phyloP scores from a whole-genome alignment of 352 stramenopile genomes.

The Globisporangium solare region DNA sequence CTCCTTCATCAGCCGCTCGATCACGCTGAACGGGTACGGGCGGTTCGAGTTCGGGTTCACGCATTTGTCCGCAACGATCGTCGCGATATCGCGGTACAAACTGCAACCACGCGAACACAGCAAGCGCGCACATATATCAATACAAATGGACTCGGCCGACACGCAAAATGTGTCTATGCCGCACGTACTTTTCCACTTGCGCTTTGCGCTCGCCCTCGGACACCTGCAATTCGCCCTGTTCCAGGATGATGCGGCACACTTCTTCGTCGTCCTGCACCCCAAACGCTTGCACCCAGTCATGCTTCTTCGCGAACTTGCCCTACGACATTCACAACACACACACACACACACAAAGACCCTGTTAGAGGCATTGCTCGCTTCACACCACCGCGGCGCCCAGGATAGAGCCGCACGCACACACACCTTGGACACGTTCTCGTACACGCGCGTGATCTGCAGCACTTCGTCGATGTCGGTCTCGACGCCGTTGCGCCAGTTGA shows the following conservation, averaged over 20 bases:
- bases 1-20: constrained; percentile 96
- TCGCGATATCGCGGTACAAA: constrained; percentile 93
- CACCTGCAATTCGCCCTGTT: constrained; percentile 96
- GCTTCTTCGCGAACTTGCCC: constrained; percentile 94
- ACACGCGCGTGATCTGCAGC: constrained; percentile 96
- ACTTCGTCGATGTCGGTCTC: constrained; percentile 98
- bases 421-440: constrained; percentile 96
- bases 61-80: constrained; percentile 96
- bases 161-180: too few species aligned
- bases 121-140: not conserved
- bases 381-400: not conserved
- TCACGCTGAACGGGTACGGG: constrained; percentile 95
- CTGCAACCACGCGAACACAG: constrained; percentile 24
- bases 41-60: constrained; percentile 94
- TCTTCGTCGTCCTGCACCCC: constrained; percentile 89
- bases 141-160: too few species aligned
- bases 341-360: not conserved
- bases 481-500: constrained; percentile 97
- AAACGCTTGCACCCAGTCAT: constrained; percentile 94
- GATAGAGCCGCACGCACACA: not conserved
- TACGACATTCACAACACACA: constrained; percentile 19
- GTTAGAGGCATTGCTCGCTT: not conserved
- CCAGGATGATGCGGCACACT: constrained; percentile 92
- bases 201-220: constrained; percentile 94
- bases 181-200: constrained; percentile 82